These are phyloP conservation scores for Rosa hybrid DNA, from an alignment of 331 rosid genomes.

Conservation along the genomic window DNA sequence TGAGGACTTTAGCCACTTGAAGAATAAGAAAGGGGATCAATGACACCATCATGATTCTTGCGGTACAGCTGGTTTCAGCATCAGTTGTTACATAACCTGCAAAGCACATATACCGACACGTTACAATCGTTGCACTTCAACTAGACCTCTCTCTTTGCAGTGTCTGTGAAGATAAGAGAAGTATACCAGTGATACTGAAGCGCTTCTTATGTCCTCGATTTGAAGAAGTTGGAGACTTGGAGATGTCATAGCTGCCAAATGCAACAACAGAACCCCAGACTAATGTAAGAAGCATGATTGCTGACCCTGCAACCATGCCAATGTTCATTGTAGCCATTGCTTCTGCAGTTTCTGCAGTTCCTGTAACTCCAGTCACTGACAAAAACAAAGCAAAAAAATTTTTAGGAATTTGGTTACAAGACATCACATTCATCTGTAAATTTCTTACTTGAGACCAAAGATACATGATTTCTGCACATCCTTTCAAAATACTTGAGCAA, in stretches of 20 bases:
- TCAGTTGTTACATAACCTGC: slow-evolving; percentile 35
- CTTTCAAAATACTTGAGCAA: not conserved
- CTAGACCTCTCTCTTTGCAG: slow-evolving; percentile 2
- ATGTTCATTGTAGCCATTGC: slow-evolving; percentile 28
- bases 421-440: slow-evolving; percentile 1
- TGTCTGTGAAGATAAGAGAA: not conserved
- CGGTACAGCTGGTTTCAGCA: slow-evolving; percentile 26
- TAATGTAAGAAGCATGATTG: slow-evolving; percentile 37
- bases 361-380: slow-evolving; percentile 34
- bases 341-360: slow-evolving; percentile 17
- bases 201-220: slow-evolving; percentile 5
- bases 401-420: not conserved
- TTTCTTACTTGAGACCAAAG: not conserved
- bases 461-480: not conserved
- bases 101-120: not conserved
- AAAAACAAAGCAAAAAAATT: not conserved
- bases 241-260: slow-evolving; percentile 40
- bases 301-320: slow-evolving; percentile 37
- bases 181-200: slow-evolving; percentile 33
- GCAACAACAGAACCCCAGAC: slow-evolving; percentile 39
- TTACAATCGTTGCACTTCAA: not conserved
- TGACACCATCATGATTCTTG: slow-evolving; percentile 37
- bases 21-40: slow-evolving; percentile 39
- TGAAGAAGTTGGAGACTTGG: slow-evolving; percentile 18
- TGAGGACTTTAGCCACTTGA: slow-evolving; percentile 29